Percentiles rank a stretch among this genome's conserved stretches.
phyloP scores from a whole-genome alignment of 306 rosid species.

The Vicia faba region DNA sequence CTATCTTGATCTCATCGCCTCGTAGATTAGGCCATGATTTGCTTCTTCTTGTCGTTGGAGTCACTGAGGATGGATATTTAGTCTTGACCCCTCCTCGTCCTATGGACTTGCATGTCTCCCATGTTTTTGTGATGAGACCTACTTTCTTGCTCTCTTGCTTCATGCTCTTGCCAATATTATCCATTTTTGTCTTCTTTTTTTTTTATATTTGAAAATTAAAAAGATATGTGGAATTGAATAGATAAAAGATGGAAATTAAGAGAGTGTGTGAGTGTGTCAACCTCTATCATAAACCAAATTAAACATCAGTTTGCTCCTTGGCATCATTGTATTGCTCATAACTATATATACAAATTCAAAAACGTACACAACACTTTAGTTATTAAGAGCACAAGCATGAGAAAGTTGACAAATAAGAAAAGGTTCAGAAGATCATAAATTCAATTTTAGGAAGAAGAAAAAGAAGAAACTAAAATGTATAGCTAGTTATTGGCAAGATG shows the following conservation, averaged over 20 bases:
- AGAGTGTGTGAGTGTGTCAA: conserved; percentile 23
- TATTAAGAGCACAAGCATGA: not conserved
- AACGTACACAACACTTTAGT: not conserved
- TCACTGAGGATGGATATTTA: not conserved
- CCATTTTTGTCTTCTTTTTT: conserved; percentile 21
- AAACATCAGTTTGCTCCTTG: conserved; percentile 59
- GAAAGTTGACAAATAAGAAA: not conserved
- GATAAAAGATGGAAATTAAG: not conserved
- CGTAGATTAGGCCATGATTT: conserved; percentile 51
- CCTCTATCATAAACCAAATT: conserved; percentile 78
- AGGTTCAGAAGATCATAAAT: not conserved
- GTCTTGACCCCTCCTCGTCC: conserved; percentile 48
- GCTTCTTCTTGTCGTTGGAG: conserved; percentile 42
- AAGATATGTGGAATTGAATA: not conserved
- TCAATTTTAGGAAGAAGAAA: not conserved
- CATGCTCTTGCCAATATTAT: conserved; percentile 9
- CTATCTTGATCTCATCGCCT: not conserved
- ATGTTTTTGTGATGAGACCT: conserved; percentile 67
- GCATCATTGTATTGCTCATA: conserved; percentile 78
- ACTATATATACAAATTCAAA: not conserved
- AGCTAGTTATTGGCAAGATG: too few relatives aligned
- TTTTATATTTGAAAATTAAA: not conserved
- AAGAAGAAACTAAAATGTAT: not conserved
- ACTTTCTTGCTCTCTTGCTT: conserved; percentile 37
- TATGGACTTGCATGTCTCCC: conserved; percentile 85